phyloP scores from a whole-genome alignment of 2,329 filamentous ascomycete species.

The Didymella pomorum region DNA sequence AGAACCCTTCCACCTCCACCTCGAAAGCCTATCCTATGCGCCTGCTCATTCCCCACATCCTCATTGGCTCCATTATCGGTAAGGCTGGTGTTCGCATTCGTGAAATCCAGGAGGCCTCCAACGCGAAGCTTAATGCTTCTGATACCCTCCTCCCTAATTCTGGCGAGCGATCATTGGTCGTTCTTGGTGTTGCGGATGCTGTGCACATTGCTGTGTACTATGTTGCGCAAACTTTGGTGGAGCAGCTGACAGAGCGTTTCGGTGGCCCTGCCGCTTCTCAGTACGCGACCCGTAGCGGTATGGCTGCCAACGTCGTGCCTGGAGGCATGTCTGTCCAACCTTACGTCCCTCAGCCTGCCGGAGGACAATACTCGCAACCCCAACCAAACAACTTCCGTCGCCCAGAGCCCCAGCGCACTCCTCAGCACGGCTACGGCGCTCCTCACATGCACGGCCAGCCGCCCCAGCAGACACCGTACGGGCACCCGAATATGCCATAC shows the following conservation, averaged over 20 bases:
- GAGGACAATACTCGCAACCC: conserved; percentile 90
- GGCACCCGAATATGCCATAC: conserved; percentile 78
- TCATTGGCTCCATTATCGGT: conserved; percentile 98
- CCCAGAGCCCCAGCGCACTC: conserved; percentile 72
- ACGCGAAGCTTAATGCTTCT: conserved; percentile 93
- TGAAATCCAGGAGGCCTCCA: conserved; percentile 97
- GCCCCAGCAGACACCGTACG: conserved; percentile 51
- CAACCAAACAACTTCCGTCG: conserved; percentile 88
- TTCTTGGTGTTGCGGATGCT: conserved; percentile 96
- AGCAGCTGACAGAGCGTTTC: conserved; percentile 96
- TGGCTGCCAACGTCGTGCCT: conserved; percentile 89
- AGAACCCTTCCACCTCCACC: conserved; percentile 85
- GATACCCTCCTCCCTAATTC: conserved; percentile 94
- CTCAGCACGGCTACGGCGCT: conserved; percentile 70
- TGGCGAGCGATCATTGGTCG: conserved; percentile 95
- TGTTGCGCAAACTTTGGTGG: conserved; percentile 94
- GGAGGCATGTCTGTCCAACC: conserved; percentile 99
- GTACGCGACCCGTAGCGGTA: conserved; percentile 93
- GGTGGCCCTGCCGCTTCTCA: conserved; percentile 96
- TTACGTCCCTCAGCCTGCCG: conserved; percentile 91
- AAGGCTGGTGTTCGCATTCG: conserved; percentile 96
- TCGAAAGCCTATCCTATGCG: conserved; percentile 98
- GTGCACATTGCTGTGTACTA: conserved; percentile 99
- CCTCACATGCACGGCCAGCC: conserved; percentile 76
- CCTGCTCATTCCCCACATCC: conserved; percentile 92